Percentiles rank a stretch among this genome's conserved stretches.
These are phyloP conservation scores for Mortierella sp. DNA, from an alignment of 371 early-diverging fungal species.

Conservation along the genomic window DNA sequence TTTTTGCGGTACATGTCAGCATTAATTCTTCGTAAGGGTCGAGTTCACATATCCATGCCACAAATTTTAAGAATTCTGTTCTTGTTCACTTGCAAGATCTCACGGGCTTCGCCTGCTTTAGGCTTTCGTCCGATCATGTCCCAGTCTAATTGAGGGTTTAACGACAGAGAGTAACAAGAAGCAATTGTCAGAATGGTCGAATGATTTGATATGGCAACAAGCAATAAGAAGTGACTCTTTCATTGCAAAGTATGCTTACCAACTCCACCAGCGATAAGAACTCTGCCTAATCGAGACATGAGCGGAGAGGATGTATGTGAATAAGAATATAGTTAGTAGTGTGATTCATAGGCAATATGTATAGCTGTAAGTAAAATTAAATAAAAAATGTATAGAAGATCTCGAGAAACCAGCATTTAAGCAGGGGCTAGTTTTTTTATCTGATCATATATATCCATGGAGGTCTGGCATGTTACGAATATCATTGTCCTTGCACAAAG, in stretches of 20 bases:
- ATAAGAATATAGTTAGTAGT: background rate
- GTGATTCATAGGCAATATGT: background rate
- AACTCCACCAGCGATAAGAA: conserved; percentile 52
- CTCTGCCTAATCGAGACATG: conserved; percentile 50
- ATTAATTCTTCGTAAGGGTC: background rate
- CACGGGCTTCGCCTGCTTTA: conserved; percentile 50
- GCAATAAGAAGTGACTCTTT: no score
- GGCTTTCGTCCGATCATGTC: conserved; percentile 60
- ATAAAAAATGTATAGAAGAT: conserved; percentile 16
- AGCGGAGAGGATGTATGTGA: background rate
- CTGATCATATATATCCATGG: background rate
- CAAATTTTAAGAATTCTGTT: background rate
- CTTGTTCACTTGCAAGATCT: conserved; percentile 24
- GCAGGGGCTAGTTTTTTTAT: background rate
- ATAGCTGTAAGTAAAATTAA: background rate
- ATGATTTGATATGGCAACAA: background rate
- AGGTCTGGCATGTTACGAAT: background rate
- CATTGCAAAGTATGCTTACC: conserved; percentile 28
- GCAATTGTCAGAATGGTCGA: background rate
- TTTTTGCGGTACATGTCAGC: background rate
- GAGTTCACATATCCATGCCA: background rate
- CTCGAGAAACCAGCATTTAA: conserved; percentile 11
- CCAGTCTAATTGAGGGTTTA: conserved; percentile 43
- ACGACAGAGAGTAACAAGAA: background rate
- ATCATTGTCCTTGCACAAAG: background rate